A percentile compares a stretch with the other conserved stretches of the same genome.
phyloP scores from a whole-genome alignment of 1,284 basidiomycete genomes.

The Cryptococcus sp. region DNA sequence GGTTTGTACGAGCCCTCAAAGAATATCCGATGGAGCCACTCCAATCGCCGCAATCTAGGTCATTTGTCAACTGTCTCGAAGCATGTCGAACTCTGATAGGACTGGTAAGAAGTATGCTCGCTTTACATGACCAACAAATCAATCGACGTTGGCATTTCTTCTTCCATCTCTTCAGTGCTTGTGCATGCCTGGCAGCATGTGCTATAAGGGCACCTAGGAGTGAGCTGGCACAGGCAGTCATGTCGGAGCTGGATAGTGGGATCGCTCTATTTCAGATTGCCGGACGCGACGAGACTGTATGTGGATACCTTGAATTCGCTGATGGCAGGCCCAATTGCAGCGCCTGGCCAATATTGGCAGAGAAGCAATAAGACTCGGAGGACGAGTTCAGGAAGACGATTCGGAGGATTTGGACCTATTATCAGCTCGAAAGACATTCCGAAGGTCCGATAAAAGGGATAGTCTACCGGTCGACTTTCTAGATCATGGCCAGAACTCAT shows the following conservation, averaged over 20 bases:
- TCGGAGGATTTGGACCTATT: conserved; percentile 7
- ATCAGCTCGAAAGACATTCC: conserved; percentile 3
- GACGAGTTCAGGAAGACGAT: neutral
- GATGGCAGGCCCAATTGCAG: no score
- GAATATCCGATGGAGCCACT: conserved; percentile 26
- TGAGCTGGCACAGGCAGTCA: conserved; percentile 12
- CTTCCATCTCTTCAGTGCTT: conserved; percentile 18
- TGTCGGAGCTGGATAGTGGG: conserved; percentile 11
- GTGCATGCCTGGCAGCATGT: conserved; percentile 20
- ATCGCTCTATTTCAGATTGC: no score
- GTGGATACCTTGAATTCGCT: no score
- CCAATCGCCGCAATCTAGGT: neutral
- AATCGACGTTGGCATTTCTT: conserved; percentile 10
- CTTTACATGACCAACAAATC: conserved; percentile 6
- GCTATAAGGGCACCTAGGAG: conserved; percentile 19
- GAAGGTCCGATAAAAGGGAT: no score
- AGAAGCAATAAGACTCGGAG: no score
- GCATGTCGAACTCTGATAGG: conserved; percentile 14
- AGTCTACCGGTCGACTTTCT: no score
- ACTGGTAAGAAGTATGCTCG: conserved; percentile 8
- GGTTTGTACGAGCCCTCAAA: conserved; percentile 24
- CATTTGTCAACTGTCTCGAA: conserved; percentile 22
- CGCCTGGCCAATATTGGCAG: no score
- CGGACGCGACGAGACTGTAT: no score
- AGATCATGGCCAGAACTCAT: no score